These are phyloP conservation scores for Cordyceps fumosorosea DNA, from an alignment of 2,329 filamentous ascomycete species.

Conservation along the genomic window DNA sequence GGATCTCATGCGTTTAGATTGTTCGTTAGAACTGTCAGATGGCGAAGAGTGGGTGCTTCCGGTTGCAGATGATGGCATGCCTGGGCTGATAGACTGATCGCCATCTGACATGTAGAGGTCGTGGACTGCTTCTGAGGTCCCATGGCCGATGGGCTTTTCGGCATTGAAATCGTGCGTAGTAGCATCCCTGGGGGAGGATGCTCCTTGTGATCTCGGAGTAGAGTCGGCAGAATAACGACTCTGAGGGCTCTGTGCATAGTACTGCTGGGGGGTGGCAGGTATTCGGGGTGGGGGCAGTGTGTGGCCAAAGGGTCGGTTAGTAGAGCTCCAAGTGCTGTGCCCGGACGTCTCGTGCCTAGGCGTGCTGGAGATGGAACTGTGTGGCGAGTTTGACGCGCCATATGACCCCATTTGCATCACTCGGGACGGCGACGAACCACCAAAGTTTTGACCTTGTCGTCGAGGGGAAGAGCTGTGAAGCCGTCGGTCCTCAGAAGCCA, in stretches of 20 bases:
- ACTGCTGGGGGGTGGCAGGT: slow-evolving; percentile 5
- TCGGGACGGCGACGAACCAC: slow-evolving; percentile 14
- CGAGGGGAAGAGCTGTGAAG: neutral
- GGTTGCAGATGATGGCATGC: slow-evolving; percentile 39
- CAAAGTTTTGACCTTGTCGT: slow-evolving; percentile 12
- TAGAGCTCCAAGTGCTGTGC: neutral
- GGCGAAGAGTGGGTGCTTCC: slow-evolving; percentile 43
- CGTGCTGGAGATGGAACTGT: slow-evolving; percentile 10
- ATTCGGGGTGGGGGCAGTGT: slow-evolving; percentile 8
- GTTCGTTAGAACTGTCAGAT: slow-evolving; percentile 29
- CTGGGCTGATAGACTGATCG: slow-evolving; percentile 28
- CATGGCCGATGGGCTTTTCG: neutral
- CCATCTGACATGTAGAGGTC: slow-evolving; percentile 19
- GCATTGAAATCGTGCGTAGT: neutral
- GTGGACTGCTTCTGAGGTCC: slow-evolving; percentile 16
- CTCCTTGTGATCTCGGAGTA: neutral
- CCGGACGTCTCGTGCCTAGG: slow-evolving; percentile 11
- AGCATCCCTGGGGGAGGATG: neutral
- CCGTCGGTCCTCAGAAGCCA: slow-evolving; percentile 18
- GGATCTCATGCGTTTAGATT: slow-evolving; percentile 21
- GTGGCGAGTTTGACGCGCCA: neutral
- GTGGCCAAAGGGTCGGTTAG: slow-evolving; percentile 8
- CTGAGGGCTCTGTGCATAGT: slow-evolving; percentile 7
- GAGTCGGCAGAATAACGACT: slow-evolving; percentile 5
- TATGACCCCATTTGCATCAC: slow-evolving; percentile 17